Conservation (phyloP, 441 rosid species). For the Kokia cookei region DNA sequence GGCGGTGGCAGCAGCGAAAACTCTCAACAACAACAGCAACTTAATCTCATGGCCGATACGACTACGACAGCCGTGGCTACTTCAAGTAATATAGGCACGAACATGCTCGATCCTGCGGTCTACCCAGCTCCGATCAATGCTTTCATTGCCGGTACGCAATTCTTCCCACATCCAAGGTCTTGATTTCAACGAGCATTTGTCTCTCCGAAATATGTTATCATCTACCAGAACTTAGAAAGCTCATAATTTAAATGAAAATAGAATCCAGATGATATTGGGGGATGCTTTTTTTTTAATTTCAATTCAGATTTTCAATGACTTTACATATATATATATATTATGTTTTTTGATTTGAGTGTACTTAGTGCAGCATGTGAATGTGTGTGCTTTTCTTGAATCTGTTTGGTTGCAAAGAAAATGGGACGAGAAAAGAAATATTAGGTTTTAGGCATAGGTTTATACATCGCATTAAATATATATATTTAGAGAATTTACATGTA, state of each 20-base stretch:
- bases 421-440: constrained; percentile 28
- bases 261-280: constrained; percentile 25
- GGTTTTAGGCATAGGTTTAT: constrained; percentile 25
- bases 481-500: neutral
- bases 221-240: constrained; percentile 1
- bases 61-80: constrained; percentile 24
- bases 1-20: constrained; percentile 20
- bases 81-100: constrained; percentile 23
- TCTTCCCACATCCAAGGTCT: constrained; percentile 85
- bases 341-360: constrained; percentile 9
- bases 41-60: constrained; percentile 26
- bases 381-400: constrained; percentile 27
- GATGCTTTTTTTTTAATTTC: constrained; percentile 27
- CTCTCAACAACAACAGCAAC: constrained; percentile 27
- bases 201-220: neutral
- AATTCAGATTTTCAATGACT: constrained; percentile 24
- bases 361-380: constrained; percentile 28
- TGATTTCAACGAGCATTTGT: constrained; percentile 8
- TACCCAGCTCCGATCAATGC: constrained; percentile 77
- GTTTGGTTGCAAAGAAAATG: constrained; percentile 58
- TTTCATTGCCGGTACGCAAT: constrained; percentile 81
- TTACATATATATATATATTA: neutral
- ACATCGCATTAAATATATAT: no score
- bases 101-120: constrained; percentile 56
- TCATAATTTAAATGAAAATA: constrained; percentile 8